Conservation (phyloP, 306 rosid genomes). For the Fragaria iinumae region DNA sequence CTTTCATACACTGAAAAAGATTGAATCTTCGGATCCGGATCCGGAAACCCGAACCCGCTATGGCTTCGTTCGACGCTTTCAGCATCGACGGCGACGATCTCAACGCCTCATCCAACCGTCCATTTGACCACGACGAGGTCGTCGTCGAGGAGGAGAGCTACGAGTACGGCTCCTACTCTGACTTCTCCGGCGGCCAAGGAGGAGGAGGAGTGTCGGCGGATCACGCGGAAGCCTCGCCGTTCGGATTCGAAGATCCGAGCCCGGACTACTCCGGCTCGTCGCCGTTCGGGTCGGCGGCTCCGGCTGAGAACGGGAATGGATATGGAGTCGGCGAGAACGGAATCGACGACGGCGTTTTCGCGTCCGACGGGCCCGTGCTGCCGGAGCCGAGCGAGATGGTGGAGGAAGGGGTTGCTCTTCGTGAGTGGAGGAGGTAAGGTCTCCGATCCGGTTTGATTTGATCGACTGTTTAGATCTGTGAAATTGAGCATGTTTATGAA, state of each 20-base stretch:
- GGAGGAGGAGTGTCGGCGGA: constrained; percentile 41
- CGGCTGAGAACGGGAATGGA: constrained; percentile 70
- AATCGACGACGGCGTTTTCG: constrained; percentile 53
- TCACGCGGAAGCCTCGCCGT: constrained; percentile 54
- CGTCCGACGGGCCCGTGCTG: constrained; percentile 81
- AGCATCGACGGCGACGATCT: constrained; percentile 67
- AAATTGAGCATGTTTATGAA: neutral
- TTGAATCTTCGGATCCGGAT: constrained; percentile 21
- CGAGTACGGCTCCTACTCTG: constrained; percentile 66
- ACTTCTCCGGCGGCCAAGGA: constrained; percentile 48
- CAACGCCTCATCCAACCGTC: constrained; percentile 42
- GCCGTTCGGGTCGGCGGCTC: constrained; percentile 62
- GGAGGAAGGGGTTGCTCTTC: constrained; percentile 89
- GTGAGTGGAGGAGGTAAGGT: constrained; percentile 98
- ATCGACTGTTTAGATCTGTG: constrained; percentile 13
- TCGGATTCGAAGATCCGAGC: constrained; percentile 71
- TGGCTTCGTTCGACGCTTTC: constrained; percentile 84
- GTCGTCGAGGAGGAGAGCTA: constrained; percentile 41
- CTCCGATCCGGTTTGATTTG: constrained; percentile 18
- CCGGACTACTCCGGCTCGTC: constrained; percentile 69
- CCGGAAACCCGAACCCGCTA: constrained; percentile 26
- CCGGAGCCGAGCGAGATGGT: constrained; percentile 83
- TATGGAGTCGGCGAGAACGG: constrained; percentile 39
- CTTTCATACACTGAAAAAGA: neutral
- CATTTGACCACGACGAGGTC: constrained; percentile 40